phyloP scores from a whole-genome alignment of 805 yeast species.

The Starmerella asiatica region DNA sequence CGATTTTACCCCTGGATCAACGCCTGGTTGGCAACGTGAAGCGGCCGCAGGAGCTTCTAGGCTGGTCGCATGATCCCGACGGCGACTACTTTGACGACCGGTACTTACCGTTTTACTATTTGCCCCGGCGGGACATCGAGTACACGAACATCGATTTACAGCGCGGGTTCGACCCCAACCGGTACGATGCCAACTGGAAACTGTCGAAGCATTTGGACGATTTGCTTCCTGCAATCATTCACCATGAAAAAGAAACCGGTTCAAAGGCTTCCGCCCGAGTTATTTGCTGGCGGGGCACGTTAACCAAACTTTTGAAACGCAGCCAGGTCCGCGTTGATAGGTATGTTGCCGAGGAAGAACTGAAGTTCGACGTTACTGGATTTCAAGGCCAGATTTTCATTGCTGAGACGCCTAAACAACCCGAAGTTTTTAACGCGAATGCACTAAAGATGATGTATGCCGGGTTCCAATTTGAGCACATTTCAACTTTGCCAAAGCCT shows the following conservation, averaged over 20 bases:
- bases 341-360: conserved; percentile 32
- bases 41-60: conserved; percentile 73
- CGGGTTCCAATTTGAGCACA: conserved; percentile 72
- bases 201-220: conserved; percentile 37
- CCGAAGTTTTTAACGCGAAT: background rate
- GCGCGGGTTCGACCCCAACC: conserved; percentile 49
- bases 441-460: conserved; percentile 23
- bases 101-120: conserved; percentile 56
- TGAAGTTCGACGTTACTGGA: conserved; percentile 49
- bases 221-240: conserved; percentile 41
- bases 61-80: conserved; percentile 44
- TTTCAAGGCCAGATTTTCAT: conserved; percentile 44
- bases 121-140: conserved; percentile 58
- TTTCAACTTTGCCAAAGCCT: conserved; percentile 57
- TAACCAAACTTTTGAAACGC: conserved; percentile 57
- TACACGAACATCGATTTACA: conserved; percentile 42
- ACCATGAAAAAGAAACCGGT: conserved; percentile 39
- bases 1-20: conserved; percentile 18
- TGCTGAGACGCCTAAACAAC: conserved; percentile 13
- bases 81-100: conserved; percentile 36
- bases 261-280: conserved; percentile 48
- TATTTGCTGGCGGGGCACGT: conserved; percentile 72
- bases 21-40: conserved; percentile 43
- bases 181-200: conserved; percentile 32
- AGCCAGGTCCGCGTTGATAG: conserved; percentile 35